phyloP scores from a whole-genome alignment of 202 grass and related monocot species.

The Brachypodium distachyon region DNA sequence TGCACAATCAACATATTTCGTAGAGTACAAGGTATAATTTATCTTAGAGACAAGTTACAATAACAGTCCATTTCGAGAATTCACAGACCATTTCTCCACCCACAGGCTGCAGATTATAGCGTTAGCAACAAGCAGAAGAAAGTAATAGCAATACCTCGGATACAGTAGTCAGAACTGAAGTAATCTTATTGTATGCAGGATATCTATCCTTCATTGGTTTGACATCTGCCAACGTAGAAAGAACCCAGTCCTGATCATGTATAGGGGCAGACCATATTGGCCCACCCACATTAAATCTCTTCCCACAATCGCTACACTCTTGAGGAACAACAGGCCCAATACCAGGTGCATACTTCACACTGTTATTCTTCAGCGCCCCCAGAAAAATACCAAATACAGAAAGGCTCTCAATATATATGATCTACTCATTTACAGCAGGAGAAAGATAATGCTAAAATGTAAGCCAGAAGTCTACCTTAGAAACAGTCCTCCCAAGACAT shows the following conservation, averaged over 20 bases:
- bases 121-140: neutral
- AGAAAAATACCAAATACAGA: neutral
- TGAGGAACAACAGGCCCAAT: conserved; percentile 87
- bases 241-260: conserved; percentile 91
- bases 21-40: neutral
- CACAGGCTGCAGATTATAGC: neutral
- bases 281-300: conserved; percentile 87
- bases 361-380: conserved; percentile 55
- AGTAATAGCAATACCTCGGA: conserved; percentile 55
- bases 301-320: conserved; percentile 74
- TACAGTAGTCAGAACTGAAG: conserved; percentile 66
- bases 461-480: conserved; percentile 42
- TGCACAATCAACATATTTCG: neutral
- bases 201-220: conserved; percentile 67
- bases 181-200: conserved; percentile 81
- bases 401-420: neutral
- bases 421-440: neutral
- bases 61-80: neutral
- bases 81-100: neutral
- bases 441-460: neutral
- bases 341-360: conserved; percentile 67
- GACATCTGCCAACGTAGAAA: conserved; percentile 62
- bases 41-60: neutral
- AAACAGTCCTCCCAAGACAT: conserved; percentile 58
- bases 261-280: conserved; percentile 97